Evolutionary conservation across 495 filamentous ascomycete species (phyloP).

Genomic region (Penicillium mononematosum): DNA sequence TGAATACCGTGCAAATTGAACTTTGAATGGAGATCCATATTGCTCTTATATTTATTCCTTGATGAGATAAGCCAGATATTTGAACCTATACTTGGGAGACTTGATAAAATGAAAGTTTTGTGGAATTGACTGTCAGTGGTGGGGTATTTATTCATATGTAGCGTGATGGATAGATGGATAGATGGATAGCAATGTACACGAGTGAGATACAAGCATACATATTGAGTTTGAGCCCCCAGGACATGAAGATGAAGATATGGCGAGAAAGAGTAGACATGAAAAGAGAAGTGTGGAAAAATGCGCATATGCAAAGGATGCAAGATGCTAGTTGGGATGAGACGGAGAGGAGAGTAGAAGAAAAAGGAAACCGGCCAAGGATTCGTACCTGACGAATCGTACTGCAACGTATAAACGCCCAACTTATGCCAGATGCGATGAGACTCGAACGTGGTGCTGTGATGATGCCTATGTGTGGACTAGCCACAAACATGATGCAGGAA

Average conservation of each 20-base stretch:
- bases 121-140: neutral
- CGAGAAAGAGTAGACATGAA: neutral
- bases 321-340: conserved; percentile 1
- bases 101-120: neutral
- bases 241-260: neutral
- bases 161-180: conserved; percentile 2
- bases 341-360: conserved; percentile 4
- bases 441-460: conserved; percentile 9
- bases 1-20: neutral
- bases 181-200: conserved; percentile 5
- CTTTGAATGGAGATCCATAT: neutral
- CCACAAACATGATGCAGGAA: conserved; percentile 9
- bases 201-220: neutral
- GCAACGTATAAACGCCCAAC: conserved; percentile 18
- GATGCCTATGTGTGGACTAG: conserved; percentile 13
- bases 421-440: conserved; percentile 16
- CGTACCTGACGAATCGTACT: conserved; percentile 19
- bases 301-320: conserved; percentile 6
- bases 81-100: neutral
- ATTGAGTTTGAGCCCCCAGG: neutral
- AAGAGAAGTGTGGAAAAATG: neutral
- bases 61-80: neutral
- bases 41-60: neutral
- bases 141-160: conserved; percentile 10
- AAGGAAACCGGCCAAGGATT: conserved; percentile 3